Evolutionary conservation across 2,329 filamentous ascomycete genomes (phyloP).

Genomic region (Annulohypoxylon truncatum): DNA sequence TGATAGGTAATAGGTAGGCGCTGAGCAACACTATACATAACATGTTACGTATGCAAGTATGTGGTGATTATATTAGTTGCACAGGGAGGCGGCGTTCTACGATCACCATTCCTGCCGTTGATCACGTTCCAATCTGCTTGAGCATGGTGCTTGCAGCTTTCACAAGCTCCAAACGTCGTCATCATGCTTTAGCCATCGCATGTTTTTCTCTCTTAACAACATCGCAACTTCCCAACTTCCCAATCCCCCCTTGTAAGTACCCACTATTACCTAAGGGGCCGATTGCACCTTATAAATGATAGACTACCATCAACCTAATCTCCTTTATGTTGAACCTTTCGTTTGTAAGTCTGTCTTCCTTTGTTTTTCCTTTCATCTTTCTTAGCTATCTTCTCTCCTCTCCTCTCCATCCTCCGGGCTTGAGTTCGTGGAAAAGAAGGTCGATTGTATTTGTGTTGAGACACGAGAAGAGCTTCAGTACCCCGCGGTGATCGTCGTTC

Average conservation of each 20-base stretch:
- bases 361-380: conserved; percentile 6
- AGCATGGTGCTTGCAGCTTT: conserved; percentile 28
- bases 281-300: conserved; percentile 1
- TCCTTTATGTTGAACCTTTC: conserved; percentile 22
- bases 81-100: conserved; percentile 18
- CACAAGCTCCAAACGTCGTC: conserved; percentile 31
- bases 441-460: conserved; percentile 1
- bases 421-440: conserved; percentile 18
- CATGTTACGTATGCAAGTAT: not conserved
- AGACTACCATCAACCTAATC: conserved; percentile 1
- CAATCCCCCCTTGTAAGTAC: conserved; percentile 21
- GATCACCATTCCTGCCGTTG: conserved; percentile 20
- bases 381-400: not conserved
- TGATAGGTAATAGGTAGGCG: not conserved
- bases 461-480: not conserved
- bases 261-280: conserved; percentile 17
- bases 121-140: conserved; percentile 2
- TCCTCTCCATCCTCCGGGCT: not conserved
- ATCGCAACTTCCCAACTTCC: not conserved
- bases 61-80: not conserved
- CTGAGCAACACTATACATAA: conserved; percentile 4
- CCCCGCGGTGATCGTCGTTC: conserved; percentile 37
- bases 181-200: conserved; percentile 36
- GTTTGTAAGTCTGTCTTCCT: conserved; percentile 7
- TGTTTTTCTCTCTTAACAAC: conserved; percentile 32